Conservation (phyloP, 2,329 filamentous ascomycete genomes). For the Septoria linicola region DNA sequence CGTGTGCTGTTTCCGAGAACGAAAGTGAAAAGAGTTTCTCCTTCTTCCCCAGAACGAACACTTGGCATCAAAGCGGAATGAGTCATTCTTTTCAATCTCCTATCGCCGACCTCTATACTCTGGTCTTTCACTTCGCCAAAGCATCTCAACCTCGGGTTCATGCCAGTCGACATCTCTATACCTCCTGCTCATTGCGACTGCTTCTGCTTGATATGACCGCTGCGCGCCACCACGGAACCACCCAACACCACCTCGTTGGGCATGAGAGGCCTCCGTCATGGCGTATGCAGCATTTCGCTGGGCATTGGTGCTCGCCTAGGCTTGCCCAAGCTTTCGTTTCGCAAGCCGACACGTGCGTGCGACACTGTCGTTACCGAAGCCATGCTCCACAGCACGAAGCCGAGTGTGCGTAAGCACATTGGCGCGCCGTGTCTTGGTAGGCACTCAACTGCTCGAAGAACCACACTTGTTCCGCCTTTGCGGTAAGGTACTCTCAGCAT, state of each 20-base stretch:
- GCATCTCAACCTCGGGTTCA: too few relatives aligned
- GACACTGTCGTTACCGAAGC: neutral
- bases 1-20: neutral
- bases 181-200: too few relatives aligned
- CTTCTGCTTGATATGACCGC: too few relatives aligned
- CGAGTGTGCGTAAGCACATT: neutral
- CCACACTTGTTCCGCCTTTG: too few relatives aligned
- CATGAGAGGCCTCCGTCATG: neutral
- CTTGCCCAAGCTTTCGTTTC: neutral
- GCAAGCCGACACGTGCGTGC: conserved; percentile 5
- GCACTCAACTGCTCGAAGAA: neutral
- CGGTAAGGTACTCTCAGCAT: neutral
- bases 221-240: too few relatives aligned
- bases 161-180: too few relatives aligned
- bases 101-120: too few relatives aligned
- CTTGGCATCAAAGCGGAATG: neutral
- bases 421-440: neutral
- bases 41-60: neutral
- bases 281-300: neutral
- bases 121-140: too few relatives aligned
- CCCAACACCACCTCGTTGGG: neutral
- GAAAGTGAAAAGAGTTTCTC: neutral
- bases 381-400: neutral
- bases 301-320: neutral
- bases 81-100: too few relatives aligned